Base-by-base conservation (phyloP, 805 yeast genomes). In the Ogataea glucozyma region DNA sequence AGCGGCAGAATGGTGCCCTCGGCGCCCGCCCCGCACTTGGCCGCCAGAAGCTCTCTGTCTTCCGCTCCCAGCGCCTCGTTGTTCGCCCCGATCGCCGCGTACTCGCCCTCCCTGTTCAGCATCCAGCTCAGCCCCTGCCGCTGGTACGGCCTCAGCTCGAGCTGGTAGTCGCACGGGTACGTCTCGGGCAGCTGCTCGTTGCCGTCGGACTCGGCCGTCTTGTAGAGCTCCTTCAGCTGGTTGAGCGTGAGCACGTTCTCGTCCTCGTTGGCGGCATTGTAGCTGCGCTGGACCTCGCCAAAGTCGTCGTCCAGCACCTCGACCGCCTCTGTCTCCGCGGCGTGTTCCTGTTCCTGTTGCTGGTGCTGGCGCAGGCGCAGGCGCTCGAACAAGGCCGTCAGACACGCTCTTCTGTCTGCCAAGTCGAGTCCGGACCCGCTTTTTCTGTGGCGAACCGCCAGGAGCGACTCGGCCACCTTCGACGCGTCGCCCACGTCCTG, bases 41-140 rank as follows among this genome's bases (percentile, higher is more conserved):
- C 46, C 49, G 3, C 42, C 2, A 65, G 44, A 10, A 55, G 48
- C 13, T 52, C 31, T 22, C 52, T 58, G 7, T 48, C 56, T 20
- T 43, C 55, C 47, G 43, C 43, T 51, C 30, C 51, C 2, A 56
- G n/a, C 34, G 47, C 14, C 49, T 47, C 31, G 65, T 67, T 41
- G 43, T 53, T 53, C 6, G 37, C 26, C 10, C 72, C 76, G 22
- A 77, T 60, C 11, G 61, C 41, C n/a, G 64, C 73, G 47, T 75
- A 64, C 49, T 83, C 89, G 29, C 76, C 72, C 57, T 89, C 96
- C 43, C 91, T 70, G 23, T 80, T 73, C n/a, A 88, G 64, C 91
- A 89, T 83, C 97, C 97, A 89, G 1, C 90, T 79, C 22, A 88
- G 65, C 0, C 95, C 96, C 54, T 83, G 88, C 47, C 77, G 81